phyloP scores from a whole-genome alignment of 164 flowering plant genomes.

The Litsea cubeba region DNA sequence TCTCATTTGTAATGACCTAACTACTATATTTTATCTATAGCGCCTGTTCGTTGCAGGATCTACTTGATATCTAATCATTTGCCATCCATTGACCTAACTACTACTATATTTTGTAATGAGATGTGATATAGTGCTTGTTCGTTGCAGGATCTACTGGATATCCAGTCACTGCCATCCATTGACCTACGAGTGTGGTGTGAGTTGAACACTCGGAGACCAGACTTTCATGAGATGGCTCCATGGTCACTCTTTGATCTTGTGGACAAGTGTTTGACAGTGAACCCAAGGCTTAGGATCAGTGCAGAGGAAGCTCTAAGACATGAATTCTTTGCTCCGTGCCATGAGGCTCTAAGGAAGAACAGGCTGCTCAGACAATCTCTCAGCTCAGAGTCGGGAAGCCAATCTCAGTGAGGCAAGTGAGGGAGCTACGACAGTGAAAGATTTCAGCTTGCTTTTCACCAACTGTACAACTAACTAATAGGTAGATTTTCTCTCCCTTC shows the following conservation, averaged over 20 bases:
- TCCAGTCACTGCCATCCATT: conserved; percentile 32
- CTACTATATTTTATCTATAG: neutral
- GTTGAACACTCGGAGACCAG: conserved; percentile 56
- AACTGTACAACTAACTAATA: neutral
- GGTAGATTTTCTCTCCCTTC: neutral
- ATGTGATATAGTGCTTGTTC: neutral
- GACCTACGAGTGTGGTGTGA: conserved; percentile 64
- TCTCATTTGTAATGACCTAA: too few species aligned
- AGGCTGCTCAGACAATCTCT: conserved; percentile 31
- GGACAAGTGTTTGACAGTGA: conserved; percentile 88
- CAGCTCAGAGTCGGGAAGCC: conserved; percentile 10
- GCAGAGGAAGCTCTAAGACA: conserved; percentile 87
- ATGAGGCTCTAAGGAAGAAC: conserved; percentile 40
- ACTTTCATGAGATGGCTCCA: conserved; percentile 49
- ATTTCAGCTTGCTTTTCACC: neutral
- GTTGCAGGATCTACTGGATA: conserved; percentile 65
- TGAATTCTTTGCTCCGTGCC: conserved; percentile 68
- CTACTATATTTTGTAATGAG: neutral
- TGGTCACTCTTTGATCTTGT: conserved; percentile 71
- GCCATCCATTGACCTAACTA: conserved; percentile 15
- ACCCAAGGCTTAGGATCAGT: conserved; percentile 75
- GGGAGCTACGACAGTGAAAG: conserved; percentile 1
- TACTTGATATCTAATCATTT: conserved; percentile 45
- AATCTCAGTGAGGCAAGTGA: conserved; percentile 1
- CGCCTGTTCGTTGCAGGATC: conserved; percentile 40